These are phyloP conservation scores for Bothriochloa decipiens DNA, from an alignment of 176 grass and related monocot species.

Conservation along the genomic window DNA sequence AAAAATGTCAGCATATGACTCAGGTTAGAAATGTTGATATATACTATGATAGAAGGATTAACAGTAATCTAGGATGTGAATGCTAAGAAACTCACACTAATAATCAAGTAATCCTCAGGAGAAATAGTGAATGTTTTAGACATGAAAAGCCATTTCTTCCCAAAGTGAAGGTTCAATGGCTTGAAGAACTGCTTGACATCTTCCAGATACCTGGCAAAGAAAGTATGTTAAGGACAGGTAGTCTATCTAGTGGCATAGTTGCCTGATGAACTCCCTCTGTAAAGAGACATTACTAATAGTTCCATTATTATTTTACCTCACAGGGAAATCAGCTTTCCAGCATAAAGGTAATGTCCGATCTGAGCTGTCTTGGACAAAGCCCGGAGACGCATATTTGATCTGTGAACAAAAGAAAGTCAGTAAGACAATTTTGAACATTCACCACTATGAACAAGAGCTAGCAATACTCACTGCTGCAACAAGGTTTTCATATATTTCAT, in stretches of 20 bases:
- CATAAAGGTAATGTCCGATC: conserved; percentile 88
- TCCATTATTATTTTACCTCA: conserved; percentile 59
- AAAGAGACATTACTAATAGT: conserved; percentile 19
- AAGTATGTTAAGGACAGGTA: conserved; percentile 35
- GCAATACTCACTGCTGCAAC: conserved; percentile 66
- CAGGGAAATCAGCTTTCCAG: conserved; percentile 74
- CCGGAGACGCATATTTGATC: conserved; percentile 53
- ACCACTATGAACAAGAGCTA: conserved; percentile 7
- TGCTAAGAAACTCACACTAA: conserved; percentile 66
- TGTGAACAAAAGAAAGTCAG: conserved; percentile 44
- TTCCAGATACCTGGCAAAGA: conserved; percentile 62
- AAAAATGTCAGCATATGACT: conserved; percentile 20
- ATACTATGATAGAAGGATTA: conserved; percentile 19
- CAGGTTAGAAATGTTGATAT: background rate
- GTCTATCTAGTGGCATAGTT: conserved; percentile 6
- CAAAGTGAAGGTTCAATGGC: conserved; percentile 86
- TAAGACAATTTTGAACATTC: conserved; percentile 26
- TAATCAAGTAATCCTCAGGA: conserved; percentile 84
- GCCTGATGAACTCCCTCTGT: background rate
- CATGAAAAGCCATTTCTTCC: conserved; percentile 77
- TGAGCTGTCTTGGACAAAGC: conserved; percentile 81
- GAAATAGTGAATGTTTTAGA: conserved; percentile 82
- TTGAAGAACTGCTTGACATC: conserved; percentile 90
- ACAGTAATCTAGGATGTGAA: background rate
- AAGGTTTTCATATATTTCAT: conserved; percentile 80